These are phyloP conservation scores for Cordyceps cicadae DNA, from an alignment of 2,329 filamentous ascomycete genomes.

Conservation along the genomic window DNA sequence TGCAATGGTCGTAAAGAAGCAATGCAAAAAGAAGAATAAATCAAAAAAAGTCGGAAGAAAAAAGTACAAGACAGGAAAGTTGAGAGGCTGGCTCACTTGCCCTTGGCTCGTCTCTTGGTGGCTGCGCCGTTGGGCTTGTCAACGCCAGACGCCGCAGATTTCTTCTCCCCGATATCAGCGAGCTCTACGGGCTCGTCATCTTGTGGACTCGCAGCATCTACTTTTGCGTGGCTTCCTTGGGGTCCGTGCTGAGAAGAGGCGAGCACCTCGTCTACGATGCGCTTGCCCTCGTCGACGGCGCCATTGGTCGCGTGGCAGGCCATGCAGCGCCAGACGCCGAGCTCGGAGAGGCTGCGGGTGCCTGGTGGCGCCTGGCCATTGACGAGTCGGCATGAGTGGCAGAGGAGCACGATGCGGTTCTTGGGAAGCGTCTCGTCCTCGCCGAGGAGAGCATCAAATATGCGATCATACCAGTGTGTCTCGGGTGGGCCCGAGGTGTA, in stretches of 20 bases:
- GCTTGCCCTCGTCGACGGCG: conserved; percentile 64
- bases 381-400: conserved; percentile 71
- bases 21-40: not conserved
- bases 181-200: conserved; percentile 14
- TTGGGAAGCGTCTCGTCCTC: conserved; percentile 90
- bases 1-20: not conserved
- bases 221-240: not conserved
- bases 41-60: not conserved
- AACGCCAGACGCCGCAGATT: not conserved
- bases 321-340: conserved; percentile 84
- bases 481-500: conserved; percentile 22
- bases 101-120: conserved; percentile 19
- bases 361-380: conserved; percentile 95
- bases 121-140: conserved; percentile 18
- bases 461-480: conserved; percentile 85
- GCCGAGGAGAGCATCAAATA: conserved; percentile 84
- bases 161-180: not conserved
- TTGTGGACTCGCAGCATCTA: conserved; percentile 7
- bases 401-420: conserved; percentile 85
- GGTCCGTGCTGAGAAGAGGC: conserved; percentile 16
- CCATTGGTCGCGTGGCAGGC: conserved; percentile 79
- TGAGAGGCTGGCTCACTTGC: conserved; percentile 14
- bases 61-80: not conserved
- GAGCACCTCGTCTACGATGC: conserved; percentile 61
- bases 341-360: conserved; percentile 63